Percentiles rank a stretch among this genome's conserved stretches.
Conservation (phyloP, 768 basidiomycete species). For the Leccinum disarticulatum region DNA sequence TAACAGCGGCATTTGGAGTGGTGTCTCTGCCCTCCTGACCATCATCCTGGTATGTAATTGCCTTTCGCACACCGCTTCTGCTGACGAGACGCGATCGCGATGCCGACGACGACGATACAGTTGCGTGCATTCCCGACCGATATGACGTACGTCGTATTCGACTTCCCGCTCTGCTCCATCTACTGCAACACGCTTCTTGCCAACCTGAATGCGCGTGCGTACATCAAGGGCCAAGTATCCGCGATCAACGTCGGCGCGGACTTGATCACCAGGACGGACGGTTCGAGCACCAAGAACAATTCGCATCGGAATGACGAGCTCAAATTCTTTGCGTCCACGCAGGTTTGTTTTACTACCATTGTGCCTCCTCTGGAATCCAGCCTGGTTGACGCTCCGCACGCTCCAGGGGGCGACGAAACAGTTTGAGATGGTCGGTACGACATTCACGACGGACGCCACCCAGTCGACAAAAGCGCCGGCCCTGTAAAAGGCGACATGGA, state of each 20-base stretch:
- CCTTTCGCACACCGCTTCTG: neutral
- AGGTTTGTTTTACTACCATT: neutral
- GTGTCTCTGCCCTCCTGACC: conserved; percentile 1
- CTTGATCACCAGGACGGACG: neutral
- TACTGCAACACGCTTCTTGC: conserved; percentile 7
- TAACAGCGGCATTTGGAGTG: conserved; percentile 7
- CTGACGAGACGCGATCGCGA: neutral
- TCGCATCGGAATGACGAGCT: neutral
- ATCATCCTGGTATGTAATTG: neutral
- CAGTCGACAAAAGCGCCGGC: neutral
- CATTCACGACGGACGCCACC: neutral
- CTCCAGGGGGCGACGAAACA: neutral
- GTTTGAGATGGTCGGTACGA: neutral
- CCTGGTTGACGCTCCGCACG: neutral
- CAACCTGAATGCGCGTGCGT: conserved; percentile 5
- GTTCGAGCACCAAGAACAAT: neutral
- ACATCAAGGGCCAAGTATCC: conserved; percentile 1
- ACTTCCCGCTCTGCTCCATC: conserved; percentile 3
- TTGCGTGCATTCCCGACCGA: neutral
- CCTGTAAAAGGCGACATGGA: neutral
- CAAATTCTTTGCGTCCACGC: conserved; percentile 3
- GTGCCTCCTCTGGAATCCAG: neutral
- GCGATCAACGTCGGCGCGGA: neutral
- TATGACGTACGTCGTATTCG: conserved; percentile 2
- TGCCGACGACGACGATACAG: neutral